Evolutionary conservation across 768 basidiomycete species (phyloP).

Genomic region (Suillus clintonianus): DNA sequence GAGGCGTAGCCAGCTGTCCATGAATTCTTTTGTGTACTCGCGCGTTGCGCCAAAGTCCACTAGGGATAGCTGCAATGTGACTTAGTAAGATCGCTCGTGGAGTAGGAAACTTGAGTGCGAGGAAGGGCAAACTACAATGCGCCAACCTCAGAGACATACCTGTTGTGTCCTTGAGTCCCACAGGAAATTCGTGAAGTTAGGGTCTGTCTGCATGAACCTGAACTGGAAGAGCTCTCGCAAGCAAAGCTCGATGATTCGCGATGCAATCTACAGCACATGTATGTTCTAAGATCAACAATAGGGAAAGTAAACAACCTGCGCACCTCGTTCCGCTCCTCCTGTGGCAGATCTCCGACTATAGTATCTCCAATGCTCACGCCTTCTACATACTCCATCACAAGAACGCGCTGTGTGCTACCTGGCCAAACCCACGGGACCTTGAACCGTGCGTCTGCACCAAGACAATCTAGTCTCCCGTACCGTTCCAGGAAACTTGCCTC

Average conservation of each 20-base stretch:
- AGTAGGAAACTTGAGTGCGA: background rate
- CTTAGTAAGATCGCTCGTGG: slow-evolving; percentile 35
- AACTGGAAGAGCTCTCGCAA: slow-evolving; percentile 90
- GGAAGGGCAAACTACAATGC: background rate
- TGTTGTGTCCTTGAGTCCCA: slow-evolving; percentile 71
- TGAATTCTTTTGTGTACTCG: slow-evolving; percentile 81
- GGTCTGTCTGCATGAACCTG: slow-evolving; percentile 96
- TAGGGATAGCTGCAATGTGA: slow-evolving; percentile 51
- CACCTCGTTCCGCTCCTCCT: slow-evolving; percentile 75
- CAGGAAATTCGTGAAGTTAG: slow-evolving; percentile 97
- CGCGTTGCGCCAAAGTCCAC: slow-evolving; percentile 97
- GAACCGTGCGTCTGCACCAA: slow-evolving; percentile 67
- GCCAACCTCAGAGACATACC: slow-evolving; percentile 37
- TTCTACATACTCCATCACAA: slow-evolving; percentile 86
- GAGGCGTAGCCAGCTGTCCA: slow-evolving; percentile 84
- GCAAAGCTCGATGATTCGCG: slow-evolving; percentile 80
- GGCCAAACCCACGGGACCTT: slow-evolving; percentile 87
- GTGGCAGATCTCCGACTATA: slow-evolving; percentile 52
- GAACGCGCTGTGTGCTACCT: slow-evolving; percentile 75
- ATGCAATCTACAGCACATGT: slow-evolving; percentile 65
- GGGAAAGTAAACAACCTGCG: slow-evolving; percentile 8
- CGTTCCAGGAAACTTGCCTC: slow-evolving; percentile 72
- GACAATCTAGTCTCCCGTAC: slow-evolving; percentile 53
- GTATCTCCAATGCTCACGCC: slow-evolving; percentile 81
- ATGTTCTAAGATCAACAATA: background rate